Evolutionary conservation across 768 basidiomycete species (phyloP).

Genomic region (Arthromyces matolae): DNA sequence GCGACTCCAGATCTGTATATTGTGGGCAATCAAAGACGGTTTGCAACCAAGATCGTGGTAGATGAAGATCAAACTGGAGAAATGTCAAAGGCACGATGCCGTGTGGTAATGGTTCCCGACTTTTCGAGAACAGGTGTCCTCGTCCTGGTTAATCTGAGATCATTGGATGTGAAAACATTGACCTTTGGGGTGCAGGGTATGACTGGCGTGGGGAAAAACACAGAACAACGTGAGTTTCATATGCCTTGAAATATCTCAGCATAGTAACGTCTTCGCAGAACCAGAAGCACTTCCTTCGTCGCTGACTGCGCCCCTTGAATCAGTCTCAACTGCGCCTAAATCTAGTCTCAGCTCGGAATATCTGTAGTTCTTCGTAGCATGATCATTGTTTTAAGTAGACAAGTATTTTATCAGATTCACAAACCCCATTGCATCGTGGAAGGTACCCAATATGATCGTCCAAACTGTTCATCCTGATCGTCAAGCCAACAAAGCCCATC

Average conservation of each 20-base stretch:
- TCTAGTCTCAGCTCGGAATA: slow-evolving; percentile 11
- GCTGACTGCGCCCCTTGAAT: slow-evolving; percentile 4
- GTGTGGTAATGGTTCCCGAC: slow-evolving; percentile 77
- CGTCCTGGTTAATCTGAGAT: slow-evolving; percentile 76
- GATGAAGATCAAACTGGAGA: slow-evolving; percentile 31
- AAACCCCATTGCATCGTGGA: slow-evolving; percentile 85
- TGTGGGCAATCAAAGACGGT: slow-evolving; percentile 86
- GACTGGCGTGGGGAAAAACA: slow-evolving; percentile 28
- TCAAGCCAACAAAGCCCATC: slow-evolving; percentile 97
- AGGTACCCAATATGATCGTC: slow-evolving; percentile 81
- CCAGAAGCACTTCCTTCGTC: slow-evolving; percentile 1
- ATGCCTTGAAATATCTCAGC: not conserved
- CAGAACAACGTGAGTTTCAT: slow-evolving; percentile 11
- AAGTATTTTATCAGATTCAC: slow-evolving; percentile 23
- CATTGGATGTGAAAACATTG: slow-evolving; percentile 64
- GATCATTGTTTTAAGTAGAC: not conserved
- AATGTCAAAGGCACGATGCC: slow-evolving; percentile 39
- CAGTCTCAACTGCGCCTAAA: slow-evolving; percentile 11
- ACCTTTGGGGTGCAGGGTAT: slow-evolving; percentile 52
- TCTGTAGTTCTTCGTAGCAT: slow-evolving; percentile 2
- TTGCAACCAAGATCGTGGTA: slow-evolving; percentile 67
- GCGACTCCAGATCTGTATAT: slow-evolving; percentile 88
- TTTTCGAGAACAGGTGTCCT: slow-evolving; percentile 78
- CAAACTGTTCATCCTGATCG: slow-evolving; percentile 68
- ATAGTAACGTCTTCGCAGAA: slow-evolving; percentile 2